Percentiles rank a stretch among this genome's conserved stretches.
Conservation (phyloP, 768 basidiomycete genomes). For the Pleurotus salmoneostramineus region DNA sequence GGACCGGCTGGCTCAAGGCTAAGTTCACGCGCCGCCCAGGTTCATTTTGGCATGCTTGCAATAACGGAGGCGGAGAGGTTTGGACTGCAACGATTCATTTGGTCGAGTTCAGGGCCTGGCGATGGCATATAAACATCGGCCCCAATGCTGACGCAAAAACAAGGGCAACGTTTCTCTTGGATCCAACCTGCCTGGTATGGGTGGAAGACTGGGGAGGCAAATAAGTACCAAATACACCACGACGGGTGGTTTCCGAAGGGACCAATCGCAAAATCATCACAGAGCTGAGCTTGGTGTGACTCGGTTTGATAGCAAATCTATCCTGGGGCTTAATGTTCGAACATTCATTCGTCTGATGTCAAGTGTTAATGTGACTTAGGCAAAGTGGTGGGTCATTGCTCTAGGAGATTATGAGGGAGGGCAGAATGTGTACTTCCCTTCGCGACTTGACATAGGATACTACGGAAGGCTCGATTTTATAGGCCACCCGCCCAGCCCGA, state of each 20-base stretch:
- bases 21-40: too few relatives aligned
- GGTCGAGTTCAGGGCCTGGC: neutral
- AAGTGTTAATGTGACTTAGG: too few relatives aligned
- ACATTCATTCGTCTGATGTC: too few relatives aligned
- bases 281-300: neutral
- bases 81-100: neutral
- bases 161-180: neutral
- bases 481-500: too few relatives aligned
- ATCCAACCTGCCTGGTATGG: constrained; percentile 7
- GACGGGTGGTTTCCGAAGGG: neutral
- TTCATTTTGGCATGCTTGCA: too few relatives aligned
- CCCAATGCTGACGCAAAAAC: neutral
- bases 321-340: neutral
- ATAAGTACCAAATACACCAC: neutral
- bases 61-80: neutral
- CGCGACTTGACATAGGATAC: too few relatives aligned
- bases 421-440: too few relatives aligned
- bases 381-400: too few relatives aligned
- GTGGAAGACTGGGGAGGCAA: neutral
- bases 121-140: neutral
- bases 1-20: neutral
- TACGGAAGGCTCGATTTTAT: too few relatives aligned
- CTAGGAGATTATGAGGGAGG: too few relatives aligned
- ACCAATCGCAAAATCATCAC: neutral
- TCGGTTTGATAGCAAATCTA: neutral